Conservation (phyloP, 1,284 basidiomycete species). For the Sanghuangporus weigelae region DNA sequence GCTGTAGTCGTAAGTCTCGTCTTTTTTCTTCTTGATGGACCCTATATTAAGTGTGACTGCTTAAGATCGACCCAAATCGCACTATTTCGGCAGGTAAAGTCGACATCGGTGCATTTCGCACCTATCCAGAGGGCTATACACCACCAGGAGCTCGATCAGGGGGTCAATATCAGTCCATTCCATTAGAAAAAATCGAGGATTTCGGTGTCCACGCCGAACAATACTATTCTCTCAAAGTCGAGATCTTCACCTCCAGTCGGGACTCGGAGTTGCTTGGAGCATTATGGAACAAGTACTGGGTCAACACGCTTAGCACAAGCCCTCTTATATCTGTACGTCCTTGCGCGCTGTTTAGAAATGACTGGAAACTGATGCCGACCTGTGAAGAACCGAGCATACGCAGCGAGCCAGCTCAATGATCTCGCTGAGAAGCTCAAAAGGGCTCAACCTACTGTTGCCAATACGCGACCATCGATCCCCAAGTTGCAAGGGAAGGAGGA, state of each 20-base stretch:
- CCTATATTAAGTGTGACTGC: neutral
- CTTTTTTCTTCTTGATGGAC: neutral
- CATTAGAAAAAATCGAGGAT: slow-evolving; percentile 92
- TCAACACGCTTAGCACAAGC: slow-evolving; percentile 90
- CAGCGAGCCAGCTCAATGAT: slow-evolving; percentile 84
- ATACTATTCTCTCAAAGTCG: slow-evolving; percentile 92
- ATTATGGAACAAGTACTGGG: slow-evolving; percentile 99
- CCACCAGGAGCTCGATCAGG: slow-evolving; percentile 56
- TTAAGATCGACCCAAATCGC: slow-evolving; percentile 93
- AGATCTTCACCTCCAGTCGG: slow-evolving; percentile 89
- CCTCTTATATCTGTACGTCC: slow-evolving; percentile 79
- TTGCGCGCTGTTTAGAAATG: neutral
- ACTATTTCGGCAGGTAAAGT: slow-evolving; percentile 98
- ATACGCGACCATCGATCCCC: slow-evolving; percentile 52
- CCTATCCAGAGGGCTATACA: slow-evolving; percentile 89
- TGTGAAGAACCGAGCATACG: slow-evolving; percentile 83
- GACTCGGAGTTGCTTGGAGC: slow-evolving; percentile 85
- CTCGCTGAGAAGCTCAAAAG: slow-evolving; percentile 82
- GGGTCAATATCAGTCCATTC: slow-evolving; percentile 93
- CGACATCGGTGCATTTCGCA: slow-evolving; percentile 97
- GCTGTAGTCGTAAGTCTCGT: slow-evolving; percentile 82
- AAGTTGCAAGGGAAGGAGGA: slow-evolving; percentile 40
- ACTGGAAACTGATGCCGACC: slow-evolving; percentile 30
- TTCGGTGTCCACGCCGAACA: slow-evolving; percentile 98
- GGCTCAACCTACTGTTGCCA: slow-evolving; percentile 48